Base-by-base conservation (phyloP, 108 stramenopile species). In the Skeletonema marinoi region DNA sequence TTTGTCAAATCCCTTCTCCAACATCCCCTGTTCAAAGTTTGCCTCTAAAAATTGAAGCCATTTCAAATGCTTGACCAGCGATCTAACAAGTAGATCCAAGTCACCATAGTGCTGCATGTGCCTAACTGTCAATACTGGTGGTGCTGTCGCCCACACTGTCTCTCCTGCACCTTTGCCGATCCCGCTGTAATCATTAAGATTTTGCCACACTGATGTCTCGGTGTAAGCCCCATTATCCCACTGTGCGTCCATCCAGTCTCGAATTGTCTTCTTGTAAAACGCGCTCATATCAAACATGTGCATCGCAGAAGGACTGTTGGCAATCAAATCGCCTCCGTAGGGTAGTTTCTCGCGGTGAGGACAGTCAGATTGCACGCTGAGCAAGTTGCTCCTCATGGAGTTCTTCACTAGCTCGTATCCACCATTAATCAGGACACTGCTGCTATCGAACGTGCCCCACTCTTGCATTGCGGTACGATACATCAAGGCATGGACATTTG, bases 361-460 rank as follows among this genome's bases (percentile, higher is more conserved):
- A 67, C 86, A 87, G 41, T 87, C 86, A 30, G 77, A 78, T 60
- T 87, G 86, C 39, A 87, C 77, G 54, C 83, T 73, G 39, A 87
- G 38, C 80, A 84, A 82, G 60, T 87, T 87, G 66, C 72, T 73
- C 17, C 41, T 44, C 72, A 80, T 50, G 14, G 78, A 56, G 70
- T 80, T 80, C 38, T 66, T 80, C 6, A 80, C 67, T 7, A 80
- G 35, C 60, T 80, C 78, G 29, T 80, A 80, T 7, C 78, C 78
- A 39, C 78, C 78, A 35, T 80, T 80, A n/a, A 80, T 44, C 6
- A 68, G 4, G 1, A 80, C 67, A 42, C 62, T 80, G 44, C 72
- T 73, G 59, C 71, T 73, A 41, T 80, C 78, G 58, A 80, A 80
- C 7, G 54, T 68, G n/a, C 78, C 78, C 78, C 78, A 80, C 42